Conservation (phyloP, 768 basidiomycete genomes). For the Tulasnella sp. region DNA sequence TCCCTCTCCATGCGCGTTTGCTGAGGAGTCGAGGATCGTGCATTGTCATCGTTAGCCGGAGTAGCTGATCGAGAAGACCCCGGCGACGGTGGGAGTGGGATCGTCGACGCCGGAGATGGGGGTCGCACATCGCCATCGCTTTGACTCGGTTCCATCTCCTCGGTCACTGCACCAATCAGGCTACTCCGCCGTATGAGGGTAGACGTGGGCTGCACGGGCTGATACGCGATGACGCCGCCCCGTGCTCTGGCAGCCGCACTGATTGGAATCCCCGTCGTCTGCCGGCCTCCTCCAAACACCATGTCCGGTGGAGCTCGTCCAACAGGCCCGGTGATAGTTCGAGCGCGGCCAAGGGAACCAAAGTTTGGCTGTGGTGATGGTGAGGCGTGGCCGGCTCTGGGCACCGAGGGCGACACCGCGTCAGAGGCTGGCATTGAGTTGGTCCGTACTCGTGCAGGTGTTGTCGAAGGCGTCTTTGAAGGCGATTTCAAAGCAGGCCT, state of each 20-base stretch:
- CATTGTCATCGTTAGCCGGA: background rate
- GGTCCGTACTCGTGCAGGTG: background rate
- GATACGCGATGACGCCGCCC: background rate
- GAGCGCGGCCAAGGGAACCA: background rate
- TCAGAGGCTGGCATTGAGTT: background rate
- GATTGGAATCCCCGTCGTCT: too few relatives aligned
- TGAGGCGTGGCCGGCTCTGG: background rate
- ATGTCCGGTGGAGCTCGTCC: too few relatives aligned
- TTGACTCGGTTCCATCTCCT: constrained; percentile 2
- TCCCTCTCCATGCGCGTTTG: background rate
- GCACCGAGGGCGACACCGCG: background rate
- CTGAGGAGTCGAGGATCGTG: background rate
- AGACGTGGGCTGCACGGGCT: background rate
- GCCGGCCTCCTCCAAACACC: too few relatives aligned
- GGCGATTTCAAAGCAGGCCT: background rate
- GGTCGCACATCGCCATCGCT: background rate
- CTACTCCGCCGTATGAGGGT: constrained; percentile 2
- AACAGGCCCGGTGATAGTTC: background rate
- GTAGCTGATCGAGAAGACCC: background rate
- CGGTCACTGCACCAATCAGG: constrained; percentile 2
- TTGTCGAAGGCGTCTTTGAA: background rate
- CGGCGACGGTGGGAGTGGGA: background rate
- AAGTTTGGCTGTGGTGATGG: background rate
- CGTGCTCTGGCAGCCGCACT: too few relatives aligned
- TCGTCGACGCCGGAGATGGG: background rate